Evolutionary conservation across 1,284 basidiomycete genomes (phyloP).

Genomic region (Fomitopsis pinicola): DNA sequence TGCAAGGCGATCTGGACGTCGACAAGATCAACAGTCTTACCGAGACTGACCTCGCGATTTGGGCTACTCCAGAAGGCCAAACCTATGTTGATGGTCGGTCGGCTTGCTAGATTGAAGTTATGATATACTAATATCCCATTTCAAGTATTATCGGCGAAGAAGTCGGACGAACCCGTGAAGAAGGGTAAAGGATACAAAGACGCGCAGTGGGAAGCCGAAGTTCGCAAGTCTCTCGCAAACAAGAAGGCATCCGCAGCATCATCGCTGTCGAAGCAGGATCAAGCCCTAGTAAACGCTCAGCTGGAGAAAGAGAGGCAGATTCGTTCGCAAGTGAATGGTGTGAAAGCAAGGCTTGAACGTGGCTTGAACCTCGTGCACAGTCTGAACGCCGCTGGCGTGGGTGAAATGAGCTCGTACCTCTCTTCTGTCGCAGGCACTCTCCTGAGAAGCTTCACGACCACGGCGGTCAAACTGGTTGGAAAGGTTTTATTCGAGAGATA

Average conservation of each 20-base stretch:
- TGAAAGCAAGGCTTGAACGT: conserved; percentile 56
- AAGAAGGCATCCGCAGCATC: conserved; percentile 53
- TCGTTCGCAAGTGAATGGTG: conserved; percentile 51
- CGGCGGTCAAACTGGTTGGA: conserved; percentile 57
- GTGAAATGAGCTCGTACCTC: conserved; percentile 55
- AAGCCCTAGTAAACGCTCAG: conserved; percentile 75
- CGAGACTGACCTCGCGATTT: conserved; percentile 75
- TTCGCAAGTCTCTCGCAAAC: conserved; percentile 78
- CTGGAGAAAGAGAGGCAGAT: conserved; percentile 72
- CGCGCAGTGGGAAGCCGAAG: conserved; percentile 89
- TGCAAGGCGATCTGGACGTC: conserved; percentile 62
- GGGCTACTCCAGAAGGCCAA: conserved; percentile 78
- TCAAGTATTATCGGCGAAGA: conserved; percentile 62
- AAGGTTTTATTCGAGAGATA: conserved; percentile 69
- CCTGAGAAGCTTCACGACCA: conserved; percentile 59
- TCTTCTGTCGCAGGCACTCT: conserved; percentile 57
- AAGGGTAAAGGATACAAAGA: conserved; percentile 88
- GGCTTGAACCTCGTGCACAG: conserved; percentile 68
- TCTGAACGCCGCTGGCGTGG: conserved; percentile 56
- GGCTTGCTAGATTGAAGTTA: not conserved
- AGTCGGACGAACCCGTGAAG: conserved; percentile 44
- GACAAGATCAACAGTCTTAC: conserved; percentile 57
- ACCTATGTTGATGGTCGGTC: conserved; percentile 73
- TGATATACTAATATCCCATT: not conserved
- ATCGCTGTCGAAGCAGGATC: conserved; percentile 79